Base-by-base conservation (phyloP, 78 protist genomes). In the Dictyostelium capitatum region DNA sequence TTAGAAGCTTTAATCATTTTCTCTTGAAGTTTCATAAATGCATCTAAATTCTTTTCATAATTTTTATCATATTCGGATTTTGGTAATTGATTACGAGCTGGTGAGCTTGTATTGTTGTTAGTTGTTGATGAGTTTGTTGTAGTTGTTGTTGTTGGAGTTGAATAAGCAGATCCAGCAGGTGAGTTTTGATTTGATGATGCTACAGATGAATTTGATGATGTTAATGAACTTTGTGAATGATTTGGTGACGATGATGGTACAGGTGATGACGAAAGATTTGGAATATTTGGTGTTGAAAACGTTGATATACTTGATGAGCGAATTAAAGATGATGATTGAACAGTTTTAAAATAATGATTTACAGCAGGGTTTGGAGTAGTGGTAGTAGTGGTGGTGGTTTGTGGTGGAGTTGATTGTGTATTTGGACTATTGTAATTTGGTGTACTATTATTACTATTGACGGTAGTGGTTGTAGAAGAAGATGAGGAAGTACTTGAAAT, bases 1-100 rank as follows among this genome's bases (percentile, higher is more conserved):
- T 87, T 87, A 69, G 91, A 72, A n/a, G 83, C 57, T 77, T 87
- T 87, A 14, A 77, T 72, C 84, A 87, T 70, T 77, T 87, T 87
- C 43, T 78, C 75, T 77, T 87, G 93, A 17, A 77, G 84, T 78
- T 65, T 74, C 65, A 65, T 77, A 37, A 87, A 54, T 14, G 77
- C 32, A 41, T 83, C 67, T 10, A 67, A 67, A 67, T 67, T 67
- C 23, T 67, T 67, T 32, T 67, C 75, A 67, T 67, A 67, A 23
- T 67, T 25, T 67, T 67, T 67, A 37, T 67, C 75, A 20, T 67
- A 32, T 67, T 67, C 75, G 48, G 75, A 30, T 67, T 67, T 67
- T 67, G 75, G 75, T 32, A 43, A 30, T 30, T 67, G 28, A 12
- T 41, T 15, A 67, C 75, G 75, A 32, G 75, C 28, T 67, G 75